Conservation (phyloP, 306 rosid species). For the Sphenostylis stenocarpa region DNA sequence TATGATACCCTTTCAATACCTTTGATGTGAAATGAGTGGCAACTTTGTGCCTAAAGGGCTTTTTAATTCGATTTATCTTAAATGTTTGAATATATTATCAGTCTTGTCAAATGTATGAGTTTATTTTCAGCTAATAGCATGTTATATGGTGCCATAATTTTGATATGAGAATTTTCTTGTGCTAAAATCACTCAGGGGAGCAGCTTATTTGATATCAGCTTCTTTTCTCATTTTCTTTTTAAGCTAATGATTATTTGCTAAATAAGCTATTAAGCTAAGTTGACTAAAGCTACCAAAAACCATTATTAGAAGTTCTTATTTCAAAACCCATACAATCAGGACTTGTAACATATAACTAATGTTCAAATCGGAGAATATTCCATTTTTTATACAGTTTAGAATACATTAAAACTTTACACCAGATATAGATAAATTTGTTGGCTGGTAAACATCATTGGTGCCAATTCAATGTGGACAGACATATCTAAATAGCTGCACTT, state of each 20-base stretch:
- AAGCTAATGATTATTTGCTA: neutral
- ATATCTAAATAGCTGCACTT: neutral
- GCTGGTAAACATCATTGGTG: neutral
- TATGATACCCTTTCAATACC: neutral
- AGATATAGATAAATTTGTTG: neutral
- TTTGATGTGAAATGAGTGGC: neutral
- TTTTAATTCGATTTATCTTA: neutral
- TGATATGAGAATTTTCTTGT: neutral
- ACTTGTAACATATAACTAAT: neutral
- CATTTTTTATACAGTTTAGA: neutral
- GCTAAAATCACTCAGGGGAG: neutral
- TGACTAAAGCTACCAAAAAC: neutral
- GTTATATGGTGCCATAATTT: neutral
- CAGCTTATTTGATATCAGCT: neutral
- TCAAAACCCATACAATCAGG: neutral
- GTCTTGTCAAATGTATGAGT: neutral
- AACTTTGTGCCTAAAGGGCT: neutral
- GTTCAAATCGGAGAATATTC: neutral
- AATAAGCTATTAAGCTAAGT: neutral
- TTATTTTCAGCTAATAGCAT: constrained; percentile 5
- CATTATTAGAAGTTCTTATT: neutral
- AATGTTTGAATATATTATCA: constrained; percentile 15
- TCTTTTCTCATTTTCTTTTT: neutral
- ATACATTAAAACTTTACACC: neutral
- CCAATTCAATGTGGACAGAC: neutral